Percentiles rank a stretch among this genome's conserved stretches.
phyloP scores from a whole-genome alignment of 2,329 filamentous ascomycete genomes.

The Aspergillus alliaceus region DNA sequence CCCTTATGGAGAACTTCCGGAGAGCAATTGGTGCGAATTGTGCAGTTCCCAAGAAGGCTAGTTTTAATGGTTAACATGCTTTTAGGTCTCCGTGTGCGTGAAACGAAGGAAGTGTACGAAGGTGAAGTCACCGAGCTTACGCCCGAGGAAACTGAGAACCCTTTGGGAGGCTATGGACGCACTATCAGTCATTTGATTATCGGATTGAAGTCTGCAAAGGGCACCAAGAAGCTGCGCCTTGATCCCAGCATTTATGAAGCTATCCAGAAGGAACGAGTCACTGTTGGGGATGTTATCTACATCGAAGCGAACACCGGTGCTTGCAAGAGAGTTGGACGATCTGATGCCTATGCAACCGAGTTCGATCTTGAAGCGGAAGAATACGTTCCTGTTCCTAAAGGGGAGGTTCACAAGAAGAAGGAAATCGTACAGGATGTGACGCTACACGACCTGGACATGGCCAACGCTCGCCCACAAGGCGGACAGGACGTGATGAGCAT shows the following conservation, averaged over 20 bases:
- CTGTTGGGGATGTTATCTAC: conserved; percentile 96
- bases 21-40: conserved; percentile 74
- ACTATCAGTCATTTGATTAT: conserved; percentile 96
- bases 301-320: conserved; percentile 98
- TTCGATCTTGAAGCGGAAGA: conserved; percentile 98
- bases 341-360: conserved; percentile 95
- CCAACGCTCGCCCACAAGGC: conserved; percentile 91
- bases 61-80: conserved; percentile 15
- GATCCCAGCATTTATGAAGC: conserved; percentile 99
- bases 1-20: conserved; percentile 98
- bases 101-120: conserved; percentile 99
- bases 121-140: conserved; percentile 97
- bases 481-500: conserved; percentile 99
- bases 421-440: conserved; percentile 99
- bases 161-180: conserved; percentile 92
- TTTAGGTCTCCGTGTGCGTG: conserved; percentile 79
- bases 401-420: conserved; percentile 99
- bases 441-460: conserved; percentile 92
- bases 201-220: conserved; percentile 90
- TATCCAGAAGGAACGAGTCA: conserved; percentile 96
- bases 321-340: conserved; percentile 93
- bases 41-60: no score
- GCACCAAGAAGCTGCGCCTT: conserved; percentile 94
- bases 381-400: conserved; percentile 97
- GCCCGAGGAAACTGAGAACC: conserved; percentile 97